Conservation (phyloP, 1,284 basidiomycete genomes). For the Fomitopsis betulina region DNA sequence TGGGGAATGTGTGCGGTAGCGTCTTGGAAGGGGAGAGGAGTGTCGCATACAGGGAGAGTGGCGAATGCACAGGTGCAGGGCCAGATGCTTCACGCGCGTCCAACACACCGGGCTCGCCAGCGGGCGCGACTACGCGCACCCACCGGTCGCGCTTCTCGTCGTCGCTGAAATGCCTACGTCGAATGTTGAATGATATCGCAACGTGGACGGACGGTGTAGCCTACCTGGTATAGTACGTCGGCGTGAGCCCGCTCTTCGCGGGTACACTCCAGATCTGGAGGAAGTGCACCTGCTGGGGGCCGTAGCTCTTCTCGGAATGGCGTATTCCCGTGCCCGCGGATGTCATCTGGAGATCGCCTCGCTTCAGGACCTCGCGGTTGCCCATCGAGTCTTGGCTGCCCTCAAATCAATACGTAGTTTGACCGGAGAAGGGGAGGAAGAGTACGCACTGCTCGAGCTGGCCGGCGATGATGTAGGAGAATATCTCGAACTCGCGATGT, state of each 20-base stretch:
- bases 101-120: constrained; percentile 48
- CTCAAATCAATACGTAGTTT: neutral
- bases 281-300: constrained; percentile 67
- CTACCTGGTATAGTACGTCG: constrained; percentile 78
- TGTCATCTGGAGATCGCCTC: constrained; percentile 89
- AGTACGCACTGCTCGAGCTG: constrained; percentile 68
- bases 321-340: constrained; percentile 84
- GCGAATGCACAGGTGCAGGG: constrained; percentile 69
- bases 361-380: constrained; percentile 82
- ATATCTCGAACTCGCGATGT: constrained; percentile 90
- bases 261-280: constrained; percentile 87
- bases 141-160: constrained; percentile 75
- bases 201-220: neutral
- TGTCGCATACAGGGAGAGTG: constrained; percentile 60
- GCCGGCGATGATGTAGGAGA: constrained; percentile 80
- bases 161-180: constrained; percentile 66
- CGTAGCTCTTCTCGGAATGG: constrained; percentile 75
- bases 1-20: constrained; percentile 44
- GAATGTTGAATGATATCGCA: neutral
- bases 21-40: constrained; percentile 53
- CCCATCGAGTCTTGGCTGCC: constrained; percentile 82
- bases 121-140: constrained; percentile 69
- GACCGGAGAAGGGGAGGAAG: neutral
- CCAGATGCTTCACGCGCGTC: constrained; percentile 62
- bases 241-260: constrained; percentile 47